Base-by-base conservation (phyloP, 306 rosid species). In the Cajanus cajan region DNA sequence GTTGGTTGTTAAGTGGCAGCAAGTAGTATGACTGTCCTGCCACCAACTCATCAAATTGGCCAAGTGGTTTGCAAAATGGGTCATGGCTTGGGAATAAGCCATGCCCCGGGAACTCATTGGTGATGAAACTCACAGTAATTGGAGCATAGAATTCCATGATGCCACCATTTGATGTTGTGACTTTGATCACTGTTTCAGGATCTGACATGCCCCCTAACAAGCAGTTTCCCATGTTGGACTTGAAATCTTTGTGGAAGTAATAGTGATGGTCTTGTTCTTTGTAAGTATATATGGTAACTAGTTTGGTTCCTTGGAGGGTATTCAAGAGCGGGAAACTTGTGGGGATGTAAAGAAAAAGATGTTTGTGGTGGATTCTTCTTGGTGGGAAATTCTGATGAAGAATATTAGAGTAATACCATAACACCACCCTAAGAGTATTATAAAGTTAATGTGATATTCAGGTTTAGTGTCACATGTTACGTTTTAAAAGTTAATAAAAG, bases 111-210 rank as follows among this genome's bases (percentile, higher is more conserved):
- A 90, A 92, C 66, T 92, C 96, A 2, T 50, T 51, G 24, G 90
- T 85, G 87, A 94, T 88, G 80, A 61, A 84, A 10, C 80, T 88
- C 2, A 78, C 97, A 1, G 91, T 85, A 1, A 90, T 71, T 0
- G 98, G 97, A 4, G 87, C 54, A 31, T 71, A 80, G 81, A 94
- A 90, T 68, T 94, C 98, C 98, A 94, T 92, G 68, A 91, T 86
- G 54, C 94, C 91, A 8, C 97, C 97, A 41, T 90, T 86, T 6
- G 94, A 74, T 18, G 88, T 90, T 28, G 81, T 77, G 24, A 94
- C 91, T 79, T 91, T 90, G 78, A 89, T 81, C 13, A 82, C 55
- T 31, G 52, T 45, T 24, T 80, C 84, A 4, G 81, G 83, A 54
- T 91, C 92, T 40, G 89, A 88, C 50, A 80, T 64, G 8, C 85